Evolutionary conservation across 1,284 basidiomycete species (phyloP), one percentile per base, ranked within the genome.

Genomic region (Papiliotrema fonsecae): DNA sequence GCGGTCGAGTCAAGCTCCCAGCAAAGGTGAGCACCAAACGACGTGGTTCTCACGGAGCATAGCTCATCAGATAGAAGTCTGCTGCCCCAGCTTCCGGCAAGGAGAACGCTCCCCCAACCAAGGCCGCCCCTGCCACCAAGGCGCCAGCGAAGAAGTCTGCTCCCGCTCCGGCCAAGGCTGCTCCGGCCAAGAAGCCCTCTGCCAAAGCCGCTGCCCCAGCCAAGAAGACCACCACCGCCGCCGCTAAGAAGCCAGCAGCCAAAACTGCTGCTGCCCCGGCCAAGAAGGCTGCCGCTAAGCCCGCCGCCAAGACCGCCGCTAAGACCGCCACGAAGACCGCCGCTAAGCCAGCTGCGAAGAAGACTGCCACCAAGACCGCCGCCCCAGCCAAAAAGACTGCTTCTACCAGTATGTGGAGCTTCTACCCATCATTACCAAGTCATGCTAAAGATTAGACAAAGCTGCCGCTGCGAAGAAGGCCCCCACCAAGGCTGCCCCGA

Each of bases 1-100:
- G 74, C 37, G 90, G 90, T 45, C 84, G 86, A 62, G 86, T 94
- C 54, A 93, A 92, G 76, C 77, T 82, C 36, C 79, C 86, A 38
- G 64, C 75, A 82, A 82, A 75, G 69, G 67, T 65, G 22, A 34
- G 58, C 56, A 22, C n/a, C 34, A 14, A 0, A 10, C n/a, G 22
- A 2, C 11, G 27, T 22, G 31, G 21, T 18, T 22, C 34, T 35
- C 30, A 2, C 16, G 10, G 18, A 16, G 6, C 11, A 13, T 10
- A n/a, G 13, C 16, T 27, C 37, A 28, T n/a, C 44, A 49, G 38
- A 49, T 42, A 32, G n/a, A n/a, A 45, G 38, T 14, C 21, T 22
- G 38, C 38, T 26, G 38, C 31, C n/a, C n/a, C n/a, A 41, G 39
- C 24, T n/a, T 35, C 34, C 34, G 43, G 32, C 43, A 27, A 46